Base-by-base conservation (phyloP, 2,329 filamentous ascomycete species). In the Pleoardoris graminearum region DNA sequence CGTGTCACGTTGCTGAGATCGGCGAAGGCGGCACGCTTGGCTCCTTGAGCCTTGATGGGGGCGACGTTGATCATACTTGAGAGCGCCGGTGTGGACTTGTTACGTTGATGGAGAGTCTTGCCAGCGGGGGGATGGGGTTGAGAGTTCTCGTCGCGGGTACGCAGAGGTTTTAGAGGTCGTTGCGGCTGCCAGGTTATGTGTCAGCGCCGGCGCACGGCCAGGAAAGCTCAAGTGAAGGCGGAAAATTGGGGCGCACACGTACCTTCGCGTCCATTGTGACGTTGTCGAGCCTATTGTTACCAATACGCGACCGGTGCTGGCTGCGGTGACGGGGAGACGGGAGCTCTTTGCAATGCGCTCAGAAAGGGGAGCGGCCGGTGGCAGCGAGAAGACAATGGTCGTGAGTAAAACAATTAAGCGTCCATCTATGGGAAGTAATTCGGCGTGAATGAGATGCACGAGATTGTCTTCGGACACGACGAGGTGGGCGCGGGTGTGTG, bases 11-110 rank as follows among this genome's bases (percentile, higher is more conserved):
- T 93, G 79, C 89, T 94, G 56, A 94, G 82, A 70, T 96, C 91
- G 44, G 84, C 89, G 73, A 95, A 91, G 11, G 85, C 90, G 57
- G 86, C 85, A 61, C 91, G 86, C 77, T 92, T 94, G 50, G 86
- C 80, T 51, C 83, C 80, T 45, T 83, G 80, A 48, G 81, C 80
- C 73, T 87, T 90, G 59, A 86, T 74, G 33, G 78, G 80, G 52
- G 77, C 80, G 44, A 78, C 80, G 56, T 80, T 77, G 55, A 80
- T 70, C 54, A 83, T 66, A 61, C 79, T 79, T 41, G 76, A 89
- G 61, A 81, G 82, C 75, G 75, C 87, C 73, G 73, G 85, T 29
- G 81, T 86, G 7, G 91, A 95, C 75, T 96, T 96, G 76, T 91
- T 87, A 58, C 88, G 87, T 65, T 91, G 86, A 64, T 95, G 90